These are phyloP conservation scores for Daldinia bambusicola DNA, from an alignment of 495 filamentous ascomycete genomes.

Conservation along the genomic window DNA sequence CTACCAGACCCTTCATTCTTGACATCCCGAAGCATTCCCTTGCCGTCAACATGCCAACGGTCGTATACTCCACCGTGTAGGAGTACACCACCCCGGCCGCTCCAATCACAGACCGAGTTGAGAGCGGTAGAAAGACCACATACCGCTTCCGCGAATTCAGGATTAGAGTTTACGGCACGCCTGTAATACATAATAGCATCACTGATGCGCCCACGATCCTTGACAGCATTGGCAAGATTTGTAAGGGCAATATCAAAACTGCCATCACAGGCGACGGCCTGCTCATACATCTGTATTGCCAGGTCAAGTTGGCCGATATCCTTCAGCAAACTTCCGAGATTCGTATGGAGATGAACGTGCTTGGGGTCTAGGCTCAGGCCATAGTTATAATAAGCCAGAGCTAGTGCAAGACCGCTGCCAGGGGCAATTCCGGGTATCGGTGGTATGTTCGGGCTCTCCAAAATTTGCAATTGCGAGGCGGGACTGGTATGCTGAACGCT, in stretches of 20 bases:
- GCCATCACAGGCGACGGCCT: slow-evolving; percentile 88
- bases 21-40: slow-evolving; percentile 84
- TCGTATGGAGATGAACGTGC: slow-evolving; percentile 98
- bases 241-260: slow-evolving; percentile 97
- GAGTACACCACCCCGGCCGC: slow-evolving; percentile 85
- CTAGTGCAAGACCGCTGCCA: slow-evolving; percentile 88
- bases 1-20: slow-evolving; percentile 66
- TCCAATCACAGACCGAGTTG: slow-evolving; percentile 97
- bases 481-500: slow-evolving; percentile 80
- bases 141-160: slow-evolving; percentile 96
- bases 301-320: slow-evolving; percentile 93
- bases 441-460: slow-evolving; percentile 48
- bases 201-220: slow-evolving; percentile 90
- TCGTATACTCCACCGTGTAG: slow-evolving; percentile 77
- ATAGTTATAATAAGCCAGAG: slow-evolving; percentile 94
- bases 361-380: slow-evolving; percentile 84
- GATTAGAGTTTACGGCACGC: slow-evolving; percentile 88
- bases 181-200: slow-evolving; percentile 95
- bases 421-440: slow-evolving; percentile 82
- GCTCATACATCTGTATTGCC: slow-evolving; percentile 97
- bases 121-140: slow-evolving; percentile 96
- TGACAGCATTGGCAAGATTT: slow-evolving; percentile 97
- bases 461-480: slow-evolving; percentile 52
- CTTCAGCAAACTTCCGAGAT: slow-evolving; percentile 93
- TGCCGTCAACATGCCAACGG: slow-evolving; percentile 93